Evolutionary conservation across 257 asterid species (phyloP).

Genomic region (Salvia splendens): DNA sequence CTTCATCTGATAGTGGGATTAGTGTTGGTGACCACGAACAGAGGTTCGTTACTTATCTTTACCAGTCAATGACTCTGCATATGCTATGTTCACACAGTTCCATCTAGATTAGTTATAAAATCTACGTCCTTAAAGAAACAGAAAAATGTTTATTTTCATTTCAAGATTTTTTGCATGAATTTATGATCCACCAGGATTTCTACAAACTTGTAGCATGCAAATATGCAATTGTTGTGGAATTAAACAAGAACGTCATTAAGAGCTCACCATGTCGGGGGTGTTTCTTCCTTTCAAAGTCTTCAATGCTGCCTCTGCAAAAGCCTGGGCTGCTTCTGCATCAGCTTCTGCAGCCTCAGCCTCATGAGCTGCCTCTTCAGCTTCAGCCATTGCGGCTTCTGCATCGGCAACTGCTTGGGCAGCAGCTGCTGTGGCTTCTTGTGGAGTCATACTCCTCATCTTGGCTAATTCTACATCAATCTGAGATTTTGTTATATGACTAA

Average conservation of each 20-base stretch:
- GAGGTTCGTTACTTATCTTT: neutral
- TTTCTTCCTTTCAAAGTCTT: constrained; percentile 72
- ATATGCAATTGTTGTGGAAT: constrained; percentile 4
- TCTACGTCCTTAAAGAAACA: neutral
- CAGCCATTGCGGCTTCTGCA: constrained; percentile 94
- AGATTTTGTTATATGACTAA: constrained; percentile 48
- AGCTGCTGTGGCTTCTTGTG: constrained; percentile 85
- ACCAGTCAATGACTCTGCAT: constrained; percentile 10
- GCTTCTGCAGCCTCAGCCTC: constrained; percentile 96
- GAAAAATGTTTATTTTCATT: neutral
- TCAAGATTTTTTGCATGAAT: neutral
- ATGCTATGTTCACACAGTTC: neutral
- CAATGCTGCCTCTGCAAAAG: constrained; percentile 87
- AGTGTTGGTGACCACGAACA: constrained; percentile 5
- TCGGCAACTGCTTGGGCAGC: constrained; percentile 98
- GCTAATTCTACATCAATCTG: constrained; percentile 73
- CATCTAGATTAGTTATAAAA: constrained; percentile 16
- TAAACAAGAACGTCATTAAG: constrained; percentile 15
- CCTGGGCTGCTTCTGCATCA: constrained; percentile 93
- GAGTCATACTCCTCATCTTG: constrained; percentile 70
- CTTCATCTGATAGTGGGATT: neutral
- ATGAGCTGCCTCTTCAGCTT: constrained; percentile 92
- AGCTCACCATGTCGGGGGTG: constrained; percentile 64
- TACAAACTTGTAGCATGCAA: constrained; percentile 11
- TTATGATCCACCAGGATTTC: neutral